A percentile compares a stretch with the other conserved stretches of the same genome.
Conservation (phyloP, 192 early-diverging fungal species). For the Radiomyces spectabilis region DNA sequence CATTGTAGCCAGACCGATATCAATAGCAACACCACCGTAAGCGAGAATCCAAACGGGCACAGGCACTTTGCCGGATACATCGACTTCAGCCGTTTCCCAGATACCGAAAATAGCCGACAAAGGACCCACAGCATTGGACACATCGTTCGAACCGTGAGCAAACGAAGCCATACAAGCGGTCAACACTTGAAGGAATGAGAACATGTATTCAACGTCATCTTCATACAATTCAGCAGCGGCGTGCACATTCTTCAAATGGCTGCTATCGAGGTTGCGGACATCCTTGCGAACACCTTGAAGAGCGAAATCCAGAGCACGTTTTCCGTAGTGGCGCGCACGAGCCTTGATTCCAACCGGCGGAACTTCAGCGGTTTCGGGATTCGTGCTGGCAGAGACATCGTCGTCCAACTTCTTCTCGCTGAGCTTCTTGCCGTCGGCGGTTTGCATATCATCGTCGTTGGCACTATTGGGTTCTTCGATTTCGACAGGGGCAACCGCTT, state of each 20-base stretch:
- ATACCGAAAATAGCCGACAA: conserved; percentile 66
- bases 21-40: conserved; percentile 66
- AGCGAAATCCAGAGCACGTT: neutral
- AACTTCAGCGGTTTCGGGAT: conserved; percentile 4
- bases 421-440: conserved; percentile 4
- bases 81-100: conserved; percentile 48
- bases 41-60: conserved; percentile 74
- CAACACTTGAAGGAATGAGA: conserved; percentile 75
- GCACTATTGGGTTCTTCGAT: conserved; percentile 18
- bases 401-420: conserved; percentile 4
- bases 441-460: conserved; percentile 21
- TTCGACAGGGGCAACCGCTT: conserved; percentile 3
- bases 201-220: conserved; percentile 68
- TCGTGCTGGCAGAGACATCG: conserved; percentile 1
- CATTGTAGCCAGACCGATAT: conserved; percentile 65
- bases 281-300: conserved; percentile 42
- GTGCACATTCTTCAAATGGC: conserved; percentile 45
- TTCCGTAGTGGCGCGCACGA: conserved; percentile 13
- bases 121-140: conserved; percentile 81
- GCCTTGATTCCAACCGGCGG: neutral
- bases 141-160: conserved; percentile 81
- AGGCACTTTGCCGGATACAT: conserved; percentile 41
- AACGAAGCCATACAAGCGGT: conserved; percentile 80
- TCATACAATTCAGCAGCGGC: conserved; percentile 61
- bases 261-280: conserved; percentile 42